phyloP scores from a whole-genome alignment of 192 early-diverging fungal genomes.

The Spizellomyces punctatus region DNA sequence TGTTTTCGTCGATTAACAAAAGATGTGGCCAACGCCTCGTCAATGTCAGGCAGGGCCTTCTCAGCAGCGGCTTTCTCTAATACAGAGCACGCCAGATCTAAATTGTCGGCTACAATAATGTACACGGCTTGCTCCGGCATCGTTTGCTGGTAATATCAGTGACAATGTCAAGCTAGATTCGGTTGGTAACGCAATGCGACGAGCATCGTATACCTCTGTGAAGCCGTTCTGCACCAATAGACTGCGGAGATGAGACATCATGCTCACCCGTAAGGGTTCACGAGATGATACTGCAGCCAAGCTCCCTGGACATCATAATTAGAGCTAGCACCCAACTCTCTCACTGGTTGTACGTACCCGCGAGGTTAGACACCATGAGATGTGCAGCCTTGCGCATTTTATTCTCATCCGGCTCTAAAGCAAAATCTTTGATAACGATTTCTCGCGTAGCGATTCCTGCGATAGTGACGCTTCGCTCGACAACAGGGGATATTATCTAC shows the following conservation, averaged over 20 bases:
- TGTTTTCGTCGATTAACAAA: constrained; percentile 82
- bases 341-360: constrained; percentile 47
- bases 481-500: constrained; percentile 78
- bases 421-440: constrained; percentile 93
- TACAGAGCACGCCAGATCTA: constrained; percentile 91
- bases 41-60: constrained; percentile 93
- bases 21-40: constrained; percentile 72
- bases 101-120: constrained; percentile 86
- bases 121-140: constrained; percentile 83
- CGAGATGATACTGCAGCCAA: constrained; percentile 91
- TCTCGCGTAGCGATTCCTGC: constrained; percentile 91
- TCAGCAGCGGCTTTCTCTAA: constrained; percentile 96
- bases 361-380: constrained; percentile 92
- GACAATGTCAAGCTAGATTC: background rate
- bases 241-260: constrained; percentile 71
- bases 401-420: constrained; percentile 90
- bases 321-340: constrained; percentile 10
- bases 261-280: constrained; percentile 86
- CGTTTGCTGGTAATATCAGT: constrained; percentile 41
- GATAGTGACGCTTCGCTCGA: constrained; percentile 91
- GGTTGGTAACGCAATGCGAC: background rate
- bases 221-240: constrained; percentile 76
- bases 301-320: constrained; percentile 24
- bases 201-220: constrained; percentile 47
- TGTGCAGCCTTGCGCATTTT: constrained; percentile 93